phyloP scores from a whole-genome alignment of 1,284 basidiomycete species.

The Cutaneotrichosporon sp. region DNA sequence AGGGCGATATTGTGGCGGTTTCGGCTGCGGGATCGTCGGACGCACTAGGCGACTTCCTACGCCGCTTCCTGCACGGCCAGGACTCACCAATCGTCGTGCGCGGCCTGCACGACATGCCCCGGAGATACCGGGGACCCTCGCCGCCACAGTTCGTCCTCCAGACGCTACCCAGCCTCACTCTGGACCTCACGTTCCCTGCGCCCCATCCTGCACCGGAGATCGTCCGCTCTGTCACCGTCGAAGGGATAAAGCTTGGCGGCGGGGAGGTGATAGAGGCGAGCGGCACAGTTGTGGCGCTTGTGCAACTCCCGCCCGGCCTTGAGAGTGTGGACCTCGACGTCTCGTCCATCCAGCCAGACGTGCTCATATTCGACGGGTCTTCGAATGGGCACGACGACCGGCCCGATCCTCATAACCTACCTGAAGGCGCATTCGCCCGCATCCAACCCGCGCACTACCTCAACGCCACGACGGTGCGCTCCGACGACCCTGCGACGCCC shows the following conservation, averaged over 20 bases:
- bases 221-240: constrained; percentile 48
- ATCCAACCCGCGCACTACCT: constrained; percentile 29
- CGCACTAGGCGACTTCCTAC: constrained; percentile 42
- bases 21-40: constrained; percentile 8
- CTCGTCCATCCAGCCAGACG: constrained; percentile 44
- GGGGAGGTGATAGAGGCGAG: constrained; percentile 36
- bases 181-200: constrained; percentile 48
- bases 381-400: constrained; percentile 20
- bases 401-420: constrained; percentile 25
- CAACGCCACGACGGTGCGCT: constrained; percentile 18
- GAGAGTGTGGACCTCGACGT: constrained; percentile 39
- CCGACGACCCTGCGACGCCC: constrained; percentile 21
- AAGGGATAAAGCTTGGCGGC: constrained; percentile 41
- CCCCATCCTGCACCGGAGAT: constrained; percentile 45
- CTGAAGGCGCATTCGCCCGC: constrained; percentile 29
- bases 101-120: constrained; percentile 31
- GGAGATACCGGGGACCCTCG: not conserved
- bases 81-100: constrained; percentile 42
- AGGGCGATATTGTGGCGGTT: constrained; percentile 37
- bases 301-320: constrained; percentile 43
- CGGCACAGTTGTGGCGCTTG: constrained; percentile 46
- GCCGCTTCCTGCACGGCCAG: constrained; percentile 41
- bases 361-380: constrained; percentile 48
- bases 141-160: constrained; percentile 43
- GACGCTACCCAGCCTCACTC: constrained; percentile 33